Base-by-base conservation (phyloP, 441 rosid species). In the Arabidopsis hybrid region DNA sequence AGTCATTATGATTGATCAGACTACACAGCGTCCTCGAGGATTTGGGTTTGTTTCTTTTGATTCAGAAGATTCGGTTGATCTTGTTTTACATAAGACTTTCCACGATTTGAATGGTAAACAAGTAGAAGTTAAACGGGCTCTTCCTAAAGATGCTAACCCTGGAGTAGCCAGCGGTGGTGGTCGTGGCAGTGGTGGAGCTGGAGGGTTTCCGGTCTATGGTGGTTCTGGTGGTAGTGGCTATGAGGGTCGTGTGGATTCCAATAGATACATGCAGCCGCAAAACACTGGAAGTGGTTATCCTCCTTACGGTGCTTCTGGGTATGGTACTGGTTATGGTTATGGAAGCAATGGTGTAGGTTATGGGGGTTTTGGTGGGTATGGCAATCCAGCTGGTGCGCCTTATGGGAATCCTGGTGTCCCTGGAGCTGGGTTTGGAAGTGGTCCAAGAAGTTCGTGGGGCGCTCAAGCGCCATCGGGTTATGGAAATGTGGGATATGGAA, bases 1-100 rank as follows among this genome's bases (percentile, higher is more conserved):
- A 46, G 99, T 95, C 57, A 89, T 95, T 60, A 95, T 95, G 98
- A 89, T 87, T 83, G 99, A 95, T 75, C 98, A 92, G 86, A 87
- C 83, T 31, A 95, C 99, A 1, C 94, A 88, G 63, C 85, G 97
- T 1, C 97, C 99, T 69, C 86, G 97, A 68, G 99, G 99, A 32
- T 95, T 92, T 85, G 99, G 99, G 36, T 95, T 95, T 73, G 90
- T 95, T 70, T 91, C 99, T 36, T 95, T 95, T 53, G 99, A 95
- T 34, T 74, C 86, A 1, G 99, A 95, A 78, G 99, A 92, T 73
- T 89, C 99, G 0, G 98, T 95, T 66, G 99, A 95, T 40, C 85
- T 80, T 62, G 99, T 91, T 82, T 85, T 95, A 75, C 94, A 88
- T 72, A 92, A 87, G 73, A 83, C 84, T 4, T 95, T 88, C 77